phyloP scores from a whole-genome alignment of 306 rosid genomes.

The Lathyrus oleraceus region DNA sequence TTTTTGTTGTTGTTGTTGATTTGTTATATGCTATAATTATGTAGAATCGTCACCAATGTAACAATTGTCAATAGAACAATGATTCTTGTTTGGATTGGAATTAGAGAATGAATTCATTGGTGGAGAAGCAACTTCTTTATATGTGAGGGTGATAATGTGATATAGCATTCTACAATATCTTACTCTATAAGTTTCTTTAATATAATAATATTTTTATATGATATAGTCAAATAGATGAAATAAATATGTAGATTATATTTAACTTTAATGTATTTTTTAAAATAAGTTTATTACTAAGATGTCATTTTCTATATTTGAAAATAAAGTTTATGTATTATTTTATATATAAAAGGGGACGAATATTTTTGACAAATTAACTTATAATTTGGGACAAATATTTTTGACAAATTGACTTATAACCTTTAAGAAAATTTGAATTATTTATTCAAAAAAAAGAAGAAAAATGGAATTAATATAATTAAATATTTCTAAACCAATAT shows the following conservation, averaged over 20 bases:
- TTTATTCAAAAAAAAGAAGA: not conserved
- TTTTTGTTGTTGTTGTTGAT: not conserved
- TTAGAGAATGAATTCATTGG: constrained; percentile 27
- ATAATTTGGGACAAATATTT: no score
- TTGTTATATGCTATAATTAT: constrained; percentile 12
- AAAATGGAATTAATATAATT: not conserved
- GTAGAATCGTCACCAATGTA: constrained; percentile 6
- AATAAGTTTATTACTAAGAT: not conserved
- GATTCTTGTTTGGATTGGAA: constrained; percentile 22
- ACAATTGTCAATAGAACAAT: constrained; percentile 25
- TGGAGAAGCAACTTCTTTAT: constrained; percentile 25
- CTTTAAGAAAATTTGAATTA: not conserved
- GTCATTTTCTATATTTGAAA: not conserved
- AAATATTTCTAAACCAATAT: not conserved
- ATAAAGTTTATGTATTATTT: not conserved
- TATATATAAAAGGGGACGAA: not conserved
- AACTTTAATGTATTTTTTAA: not conserved
- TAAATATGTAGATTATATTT: constrained; percentile 1
- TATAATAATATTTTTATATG: not conserved
- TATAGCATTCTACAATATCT: not conserved
- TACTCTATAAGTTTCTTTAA: not conserved
- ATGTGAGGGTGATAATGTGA: not conserved
- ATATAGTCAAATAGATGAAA: not conserved
- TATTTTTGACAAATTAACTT: no score
- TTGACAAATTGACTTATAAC: no score